phyloP scores from a whole-genome alignment of 768 basidiomycete species.

The Phlegmacium glaucopus region DNA sequence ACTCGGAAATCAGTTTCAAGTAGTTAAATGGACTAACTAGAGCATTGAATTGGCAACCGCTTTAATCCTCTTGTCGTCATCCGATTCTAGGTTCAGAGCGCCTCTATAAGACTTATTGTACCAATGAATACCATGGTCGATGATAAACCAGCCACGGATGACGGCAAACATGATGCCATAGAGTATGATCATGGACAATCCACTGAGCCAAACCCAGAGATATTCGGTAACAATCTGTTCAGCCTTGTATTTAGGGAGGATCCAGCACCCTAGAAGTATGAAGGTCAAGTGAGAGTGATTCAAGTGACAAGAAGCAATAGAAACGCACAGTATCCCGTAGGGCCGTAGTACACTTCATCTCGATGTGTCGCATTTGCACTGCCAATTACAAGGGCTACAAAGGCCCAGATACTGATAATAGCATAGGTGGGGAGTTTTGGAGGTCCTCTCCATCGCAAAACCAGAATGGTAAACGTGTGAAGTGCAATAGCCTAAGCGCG shows the following conservation, averaged over 20 bases:
- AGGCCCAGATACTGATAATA: constrained; percentile 37
- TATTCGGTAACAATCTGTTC: constrained; percentile 48
- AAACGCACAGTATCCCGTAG: constrained; percentile 36
- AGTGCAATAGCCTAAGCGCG: constrained; percentile 38
- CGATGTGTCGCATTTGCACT: constrained; percentile 33
- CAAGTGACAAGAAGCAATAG: background rate
- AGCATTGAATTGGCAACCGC: constrained; percentile 41
- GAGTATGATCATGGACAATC: constrained; percentile 36
- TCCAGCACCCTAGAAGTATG: constrained; percentile 49
- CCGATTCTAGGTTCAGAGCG: constrained; percentile 12
- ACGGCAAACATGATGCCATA: constrained; percentile 44
- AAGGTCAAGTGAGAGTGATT: background rate
- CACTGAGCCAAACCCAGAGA: constrained; percentile 50
- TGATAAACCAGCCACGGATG: constrained; percentile 32
- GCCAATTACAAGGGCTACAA: constrained; percentile 35
- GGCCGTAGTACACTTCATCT: constrained; percentile 37
- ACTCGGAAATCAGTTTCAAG: background rate
- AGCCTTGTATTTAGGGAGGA: constrained; percentile 25
- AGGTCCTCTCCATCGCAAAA: constrained; percentile 34
- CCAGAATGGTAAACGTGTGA: constrained; percentile 49
- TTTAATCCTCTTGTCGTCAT: constrained; percentile 22
- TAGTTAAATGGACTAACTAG: constrained; percentile 33
- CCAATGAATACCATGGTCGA: constrained; percentile 26
- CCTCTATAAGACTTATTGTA: constrained; percentile 5
- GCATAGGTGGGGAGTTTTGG: constrained; percentile 27